Percentiles rank a stretch among this genome's conserved stretches.
Conservation (phyloP, 257 asterid genomes). For the Solanum virginianum region DNA sequence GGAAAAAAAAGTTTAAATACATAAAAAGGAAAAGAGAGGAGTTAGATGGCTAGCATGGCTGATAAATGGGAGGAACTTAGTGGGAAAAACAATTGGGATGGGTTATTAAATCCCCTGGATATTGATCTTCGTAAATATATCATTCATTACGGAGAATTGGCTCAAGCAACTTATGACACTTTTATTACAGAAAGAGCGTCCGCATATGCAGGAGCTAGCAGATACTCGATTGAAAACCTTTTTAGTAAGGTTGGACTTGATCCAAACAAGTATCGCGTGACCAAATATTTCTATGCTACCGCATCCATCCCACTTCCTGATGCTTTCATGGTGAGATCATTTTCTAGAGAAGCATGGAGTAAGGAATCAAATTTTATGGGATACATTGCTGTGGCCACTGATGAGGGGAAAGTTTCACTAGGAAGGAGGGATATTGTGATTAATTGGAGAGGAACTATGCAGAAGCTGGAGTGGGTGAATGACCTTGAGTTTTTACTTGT, state of each 20-base stretch:
- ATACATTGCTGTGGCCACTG: conserved; percentile 71
- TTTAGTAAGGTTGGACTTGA: conserved; percentile 43
- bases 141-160: conserved; percentile 58
- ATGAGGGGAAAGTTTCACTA: conserved; percentile 41
- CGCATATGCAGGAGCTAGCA: conserved; percentile 58
- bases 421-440: conserved; percentile 77
- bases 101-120: conserved; percentile 56
- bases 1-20: neutral
- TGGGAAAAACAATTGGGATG: conserved; percentile 51
- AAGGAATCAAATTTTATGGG: conserved; percentile 87
- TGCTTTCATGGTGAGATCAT: conserved; percentile 42
- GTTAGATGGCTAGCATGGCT: conserved; percentile 8
- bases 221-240: conserved; percentile 26
- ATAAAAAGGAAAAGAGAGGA: neutral
- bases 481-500: conserved; percentile 42
- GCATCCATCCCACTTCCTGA: conserved; percentile 48
- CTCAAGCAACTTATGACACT: conserved; percentile 67
- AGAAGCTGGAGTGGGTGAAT: conserved; percentile 52
- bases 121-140: conserved; percentile 54
- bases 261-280: conserved; percentile 37
- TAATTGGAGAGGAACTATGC: conserved; percentile 72
- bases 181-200: conserved; percentile 53
- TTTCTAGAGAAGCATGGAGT: conserved; percentile 69
- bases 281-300: conserved; percentile 54
- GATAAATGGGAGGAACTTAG: conserved; percentile 57